A percentile compares a stretch with the other conserved stretches of the same genome.
Evolutionary conservation across 2,329 filamentous ascomycete genomes (phyloP).

Genomic region (Monilinia aucupariae): DNA sequence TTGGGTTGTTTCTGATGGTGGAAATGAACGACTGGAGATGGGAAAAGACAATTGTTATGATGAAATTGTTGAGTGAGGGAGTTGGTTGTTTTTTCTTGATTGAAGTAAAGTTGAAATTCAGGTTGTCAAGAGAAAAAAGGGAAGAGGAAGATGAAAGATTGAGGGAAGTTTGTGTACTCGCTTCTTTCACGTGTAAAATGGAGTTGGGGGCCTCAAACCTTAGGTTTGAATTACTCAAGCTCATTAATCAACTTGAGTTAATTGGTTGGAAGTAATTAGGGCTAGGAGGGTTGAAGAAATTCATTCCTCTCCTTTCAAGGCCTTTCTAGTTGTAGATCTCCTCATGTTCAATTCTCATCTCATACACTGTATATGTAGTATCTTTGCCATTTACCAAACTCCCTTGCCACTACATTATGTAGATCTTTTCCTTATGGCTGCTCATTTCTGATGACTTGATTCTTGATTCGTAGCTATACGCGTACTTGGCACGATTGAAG

Average conservation of each 20-base stretch:
- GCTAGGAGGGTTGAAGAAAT: no score
- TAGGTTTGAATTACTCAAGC: background rate
- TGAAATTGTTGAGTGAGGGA: background rate
- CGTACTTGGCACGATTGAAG: no score
- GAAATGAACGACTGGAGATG: fast-evolving
- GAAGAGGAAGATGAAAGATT: no score
- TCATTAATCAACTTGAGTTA: background rate
- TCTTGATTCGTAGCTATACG: no score
- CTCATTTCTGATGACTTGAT: no score
- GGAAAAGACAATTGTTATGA: background rate
- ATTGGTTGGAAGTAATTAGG: background rate
- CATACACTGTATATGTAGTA: no score
- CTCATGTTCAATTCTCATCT: no score
- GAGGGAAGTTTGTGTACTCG: background rate
- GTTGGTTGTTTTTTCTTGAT: background rate
- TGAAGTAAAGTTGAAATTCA: background rate
- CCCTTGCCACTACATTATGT: no score
- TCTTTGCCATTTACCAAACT: no score
- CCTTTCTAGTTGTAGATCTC: no score
- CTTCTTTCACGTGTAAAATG: background rate
- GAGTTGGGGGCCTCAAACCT: background rate
- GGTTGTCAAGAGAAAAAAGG: background rate
- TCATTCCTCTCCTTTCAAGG: no score
- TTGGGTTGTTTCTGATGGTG: background rate
- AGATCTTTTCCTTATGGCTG: no score